Evolutionary conservation across 2,329 filamentous ascomycete species (phyloP).

Genomic region (Capronia coronata): DNA sequence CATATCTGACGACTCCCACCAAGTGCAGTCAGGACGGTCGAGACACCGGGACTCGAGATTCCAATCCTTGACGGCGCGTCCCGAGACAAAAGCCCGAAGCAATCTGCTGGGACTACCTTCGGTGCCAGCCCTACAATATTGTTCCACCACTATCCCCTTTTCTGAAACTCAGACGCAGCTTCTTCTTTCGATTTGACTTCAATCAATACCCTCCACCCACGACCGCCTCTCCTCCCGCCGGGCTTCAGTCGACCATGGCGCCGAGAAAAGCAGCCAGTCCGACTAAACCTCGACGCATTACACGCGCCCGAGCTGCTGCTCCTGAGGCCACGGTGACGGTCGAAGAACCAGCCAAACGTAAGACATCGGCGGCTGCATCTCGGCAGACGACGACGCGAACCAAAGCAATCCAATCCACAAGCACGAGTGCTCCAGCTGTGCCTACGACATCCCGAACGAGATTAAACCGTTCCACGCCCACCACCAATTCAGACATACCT

Average conservation of each 20-base stretch:
- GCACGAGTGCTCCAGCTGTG: conserved; percentile 20
- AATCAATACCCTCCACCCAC: background rate
- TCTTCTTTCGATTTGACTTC: too few species aligned
- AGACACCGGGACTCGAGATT: too few species aligned
- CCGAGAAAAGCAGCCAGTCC: conserved; percentile 28
- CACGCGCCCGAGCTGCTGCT: conserved; percentile 31
- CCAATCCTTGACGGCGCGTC: too few species aligned
- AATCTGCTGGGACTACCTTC: too few species aligned
- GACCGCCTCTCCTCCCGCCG: background rate
- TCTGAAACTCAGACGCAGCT: too few species aligned
- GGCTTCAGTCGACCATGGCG: conserved; percentile 15
- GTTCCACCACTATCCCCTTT: too few species aligned
- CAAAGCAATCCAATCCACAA: conserved; percentile 11
- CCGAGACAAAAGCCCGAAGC: too few species aligned
- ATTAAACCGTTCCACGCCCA: background rate
- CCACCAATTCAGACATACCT: conserved; percentile 8
- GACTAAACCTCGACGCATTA: conserved; percentile 30
- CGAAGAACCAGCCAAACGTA: conserved; percentile 17
- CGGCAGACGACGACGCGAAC: conserved; percentile 1
- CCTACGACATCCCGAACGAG: conserved; percentile 24
- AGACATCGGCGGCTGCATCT: background rate
- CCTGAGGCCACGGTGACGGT: conserved; percentile 10
- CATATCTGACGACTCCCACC: too few species aligned
- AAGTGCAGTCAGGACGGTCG: too few species aligned
- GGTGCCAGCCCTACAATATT: too few species aligned